Evolutionary conservation across 2,329 filamentous ascomycete genomes (phyloP), one percentile per base, ranked within the genome.

Genomic region (Trichoderma harzianum): DNA sequence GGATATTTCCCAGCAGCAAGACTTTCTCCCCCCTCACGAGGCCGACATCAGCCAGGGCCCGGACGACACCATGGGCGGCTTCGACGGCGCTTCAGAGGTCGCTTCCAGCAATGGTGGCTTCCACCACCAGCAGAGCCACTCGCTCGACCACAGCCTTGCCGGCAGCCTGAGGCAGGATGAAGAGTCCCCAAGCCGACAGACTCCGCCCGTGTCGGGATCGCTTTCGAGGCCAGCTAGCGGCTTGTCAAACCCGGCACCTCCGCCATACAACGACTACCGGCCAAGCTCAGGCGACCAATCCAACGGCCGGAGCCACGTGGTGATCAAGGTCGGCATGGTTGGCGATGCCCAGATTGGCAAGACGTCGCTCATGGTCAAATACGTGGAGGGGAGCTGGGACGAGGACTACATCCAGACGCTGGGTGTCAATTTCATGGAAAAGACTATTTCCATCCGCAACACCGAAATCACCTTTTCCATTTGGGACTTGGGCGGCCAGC

Each of bases 381-480:
- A 99, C 80, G 96, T 99, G 70, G 96, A 99, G 84, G 96, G 96
- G 73, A 98, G 95, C 83, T 99, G 96, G 94, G 96, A 99, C 82
- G 96, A 99, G 84, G 96, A 99, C 82, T 99, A 99, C 83, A 99
- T 99, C 79, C 96, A 99, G 84, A 99, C 96, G 26, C 85, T 99
- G 58, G 96, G 96, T 76, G 96, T 99, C 83, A 99, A 99, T 83
- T 99, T 99, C 83, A 99, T 99, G 96, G 96, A 99, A 83, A 99
- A 99, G 88, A 99, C 96, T 43, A 99, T 99, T 80, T 97, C 94
- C 74, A 99, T 99, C 82, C 93, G 96, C 74, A 99, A 99, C 83
- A 99, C 96, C 18, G 96, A 99, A 83, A 99, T 99, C 82, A 99
- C 96, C 57, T 99, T 99, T 84, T 97, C 94, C 73, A 99, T 99